Percentiles rank a stretch among this genome's conserved stretches.
phyloP scores from a whole-genome alignment of 257 asterid genomes.

The Solanum bukasovii region DNA sequence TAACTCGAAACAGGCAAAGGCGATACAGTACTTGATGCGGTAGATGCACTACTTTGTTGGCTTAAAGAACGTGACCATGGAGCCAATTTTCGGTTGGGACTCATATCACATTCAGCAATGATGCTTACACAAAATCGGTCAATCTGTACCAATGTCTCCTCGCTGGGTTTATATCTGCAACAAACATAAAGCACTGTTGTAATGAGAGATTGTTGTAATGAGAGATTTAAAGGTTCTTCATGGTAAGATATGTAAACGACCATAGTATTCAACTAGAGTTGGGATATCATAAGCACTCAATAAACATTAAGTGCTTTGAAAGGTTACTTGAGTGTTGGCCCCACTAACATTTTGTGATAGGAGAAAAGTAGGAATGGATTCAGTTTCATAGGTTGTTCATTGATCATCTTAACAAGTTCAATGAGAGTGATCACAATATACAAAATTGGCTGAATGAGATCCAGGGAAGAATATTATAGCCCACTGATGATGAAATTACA shows the following conservation, averaged over 20 bases:
- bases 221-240: not conserved
- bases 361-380: not conserved
- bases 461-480: not conserved
- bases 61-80: constrained; percentile 64
- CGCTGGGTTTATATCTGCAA: constrained; percentile 96
- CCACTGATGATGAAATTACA: not conserved
- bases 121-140: constrained; percentile 88
- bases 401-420: not conserved
- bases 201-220: not conserved
- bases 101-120: constrained; percentile 76
- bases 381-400: not conserved
- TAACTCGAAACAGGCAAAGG: constrained; percentile 85
- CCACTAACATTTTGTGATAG: not conserved
- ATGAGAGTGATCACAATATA: not conserved
- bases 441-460: not conserved
- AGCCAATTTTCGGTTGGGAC: constrained; percentile 60
- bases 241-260: not conserved
- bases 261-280: not conserved
- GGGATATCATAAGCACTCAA: not conserved
- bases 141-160: constrained; percentile 85
- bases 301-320: not conserved
- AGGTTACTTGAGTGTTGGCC: not conserved
- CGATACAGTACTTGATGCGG: constrained; percentile 43
- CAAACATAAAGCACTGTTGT: not conserved
- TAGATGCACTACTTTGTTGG: constrained; percentile 43